Evolutionary conservation across 495 filamentous ascomycete genomes (phyloP).

Genomic region (Trichodelitschia bisporula): DNA sequence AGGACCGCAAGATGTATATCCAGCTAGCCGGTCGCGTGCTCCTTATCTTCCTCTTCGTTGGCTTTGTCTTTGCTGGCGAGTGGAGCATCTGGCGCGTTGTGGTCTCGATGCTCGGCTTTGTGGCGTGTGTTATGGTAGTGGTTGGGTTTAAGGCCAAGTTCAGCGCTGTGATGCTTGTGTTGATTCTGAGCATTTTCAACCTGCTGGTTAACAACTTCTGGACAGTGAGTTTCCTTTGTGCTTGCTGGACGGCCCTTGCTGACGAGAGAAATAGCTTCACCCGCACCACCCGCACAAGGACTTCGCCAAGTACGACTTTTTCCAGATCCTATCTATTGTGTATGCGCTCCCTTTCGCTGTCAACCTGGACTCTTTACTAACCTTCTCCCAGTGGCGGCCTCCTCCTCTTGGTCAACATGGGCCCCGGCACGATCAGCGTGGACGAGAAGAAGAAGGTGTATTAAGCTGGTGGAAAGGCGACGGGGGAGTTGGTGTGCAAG

Average conservation of each 20-base stretch:
- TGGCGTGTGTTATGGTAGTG: conserved; percentile 95
- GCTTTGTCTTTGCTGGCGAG: conserved; percentile 83
- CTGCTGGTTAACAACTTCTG: conserved; percentile 98
- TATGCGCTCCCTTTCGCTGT: conserved; percentile 19
- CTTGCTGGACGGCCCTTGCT: conserved; percentile 2
- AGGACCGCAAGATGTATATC: conserved; percentile 99
- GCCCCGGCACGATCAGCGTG: conserved; percentile 87
- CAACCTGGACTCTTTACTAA: background rate
- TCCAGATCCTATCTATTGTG: conserved; percentile 98
- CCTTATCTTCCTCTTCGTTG: conserved; percentile 87
- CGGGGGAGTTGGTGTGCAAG: too few species aligned
- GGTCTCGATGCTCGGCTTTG: conserved; percentile 58
- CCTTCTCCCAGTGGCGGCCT: conserved; percentile 43
- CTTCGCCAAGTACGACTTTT: conserved; percentile 99
- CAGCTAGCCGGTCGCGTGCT: conserved; percentile 92
- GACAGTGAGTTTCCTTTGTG: conserved; percentile 47
- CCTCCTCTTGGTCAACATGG: conserved; percentile 90
- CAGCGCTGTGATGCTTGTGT: conserved; percentile 79
- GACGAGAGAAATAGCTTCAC: conserved; percentile 41
- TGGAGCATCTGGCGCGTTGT: conserved; percentile 71
- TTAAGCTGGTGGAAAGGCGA: too few species aligned
- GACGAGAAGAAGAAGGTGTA: conserved; percentile 99
- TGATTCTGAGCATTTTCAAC: conserved; percentile 92
- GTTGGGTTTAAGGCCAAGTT: conserved; percentile 99
- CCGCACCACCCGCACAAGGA: conserved; percentile 97